Conservation (phyloP, 805 yeast species). For the Citeromyces nyonsensis region DNA sequence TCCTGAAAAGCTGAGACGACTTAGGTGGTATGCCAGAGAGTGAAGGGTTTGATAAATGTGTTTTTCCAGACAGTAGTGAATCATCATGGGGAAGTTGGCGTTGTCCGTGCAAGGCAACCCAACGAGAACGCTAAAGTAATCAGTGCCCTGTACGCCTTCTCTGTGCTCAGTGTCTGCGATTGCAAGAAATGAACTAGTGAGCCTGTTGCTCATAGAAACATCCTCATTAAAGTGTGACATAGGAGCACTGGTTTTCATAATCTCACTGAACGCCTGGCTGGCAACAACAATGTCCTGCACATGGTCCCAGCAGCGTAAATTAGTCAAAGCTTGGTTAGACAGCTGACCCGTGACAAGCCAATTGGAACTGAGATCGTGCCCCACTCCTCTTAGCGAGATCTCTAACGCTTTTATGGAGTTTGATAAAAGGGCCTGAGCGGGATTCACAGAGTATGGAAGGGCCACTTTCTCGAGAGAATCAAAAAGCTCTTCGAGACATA, state of each 20-base stretch:
- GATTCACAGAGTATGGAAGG: neutral
- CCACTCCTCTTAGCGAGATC: constrained; percentile 41
- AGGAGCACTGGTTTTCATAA: constrained; percentile 14
- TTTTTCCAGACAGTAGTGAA: constrained; percentile 9
- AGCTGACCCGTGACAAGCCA: constrained; percentile 38
- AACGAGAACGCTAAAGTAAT: no score
- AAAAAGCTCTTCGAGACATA: no score
- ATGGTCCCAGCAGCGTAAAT: constrained; percentile 31
- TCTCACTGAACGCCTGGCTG: constrained; percentile 16
- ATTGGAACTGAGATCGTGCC: constrained; percentile 11
- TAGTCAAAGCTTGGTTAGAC: constrained; percentile 43
- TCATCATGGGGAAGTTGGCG: no score
- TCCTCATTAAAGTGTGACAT: no score
- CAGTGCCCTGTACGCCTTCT: no score
- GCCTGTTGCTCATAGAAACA: no score
- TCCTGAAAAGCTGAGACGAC: neutral
- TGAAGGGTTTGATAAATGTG: constrained; percentile 32
- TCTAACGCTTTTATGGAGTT: constrained; percentile 53
- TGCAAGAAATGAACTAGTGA: no score
- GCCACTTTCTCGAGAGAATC: neutral
- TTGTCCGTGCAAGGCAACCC: no score
- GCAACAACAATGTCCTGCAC: constrained; percentile 17
- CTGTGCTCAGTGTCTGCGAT: no score
- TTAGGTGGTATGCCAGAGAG: neutral
- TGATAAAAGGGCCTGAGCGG: constrained; percentile 15